Evolutionary conservation across 2,329 filamentous ascomycete species (phyloP).

Genomic region (Raffaelea albimanens): DNA sequence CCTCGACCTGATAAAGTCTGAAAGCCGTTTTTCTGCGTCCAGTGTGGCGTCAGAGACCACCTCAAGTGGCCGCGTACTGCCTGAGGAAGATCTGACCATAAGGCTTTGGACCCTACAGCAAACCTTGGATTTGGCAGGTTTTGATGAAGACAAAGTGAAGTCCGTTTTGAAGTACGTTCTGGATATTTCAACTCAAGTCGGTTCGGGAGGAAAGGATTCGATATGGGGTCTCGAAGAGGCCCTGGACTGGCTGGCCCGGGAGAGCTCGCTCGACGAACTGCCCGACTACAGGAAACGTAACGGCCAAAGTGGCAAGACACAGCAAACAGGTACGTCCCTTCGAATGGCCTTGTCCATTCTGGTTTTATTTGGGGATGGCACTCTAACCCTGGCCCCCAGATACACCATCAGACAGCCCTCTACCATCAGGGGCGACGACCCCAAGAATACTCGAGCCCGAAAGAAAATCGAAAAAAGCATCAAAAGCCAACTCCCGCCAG

Average conservation of each 20-base stretch:
- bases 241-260: conserved; percentile 80
- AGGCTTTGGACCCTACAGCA: conserved; percentile 79
- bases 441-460: conserved; percentile 31
- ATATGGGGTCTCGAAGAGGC: conserved; percentile 84
- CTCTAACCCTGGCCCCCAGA: conserved; percentile 21
- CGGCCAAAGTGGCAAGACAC: conserved; percentile 25
- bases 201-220: conserved; percentile 47
- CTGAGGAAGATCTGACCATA: conserved; percentile 70
- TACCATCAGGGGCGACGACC: conserved; percentile 39
- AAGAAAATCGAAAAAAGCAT: conserved; percentile 18
- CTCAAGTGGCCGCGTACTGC: conserved; percentile 40
- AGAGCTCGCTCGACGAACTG: conserved; percentile 59
- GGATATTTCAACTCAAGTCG: conserved; percentile 55
- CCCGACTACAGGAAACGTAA: conserved; percentile 56
- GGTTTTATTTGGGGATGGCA: not conserved
- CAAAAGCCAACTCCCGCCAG: conserved; percentile 25
- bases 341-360: not conserved
- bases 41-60: conserved; percentile 35
- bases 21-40: conserved; percentile 48
- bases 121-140: conserved; percentile 58
- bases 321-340: conserved; percentile 18
- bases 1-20: conserved; percentile 60
- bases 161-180: conserved; percentile 58
- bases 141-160: conserved; percentile 54
- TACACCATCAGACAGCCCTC: conserved; percentile 38